Evolutionary conservation across 1,139 yeast genomes (phyloP).

Genomic region (Suhomyces wounanorum): DNA sequence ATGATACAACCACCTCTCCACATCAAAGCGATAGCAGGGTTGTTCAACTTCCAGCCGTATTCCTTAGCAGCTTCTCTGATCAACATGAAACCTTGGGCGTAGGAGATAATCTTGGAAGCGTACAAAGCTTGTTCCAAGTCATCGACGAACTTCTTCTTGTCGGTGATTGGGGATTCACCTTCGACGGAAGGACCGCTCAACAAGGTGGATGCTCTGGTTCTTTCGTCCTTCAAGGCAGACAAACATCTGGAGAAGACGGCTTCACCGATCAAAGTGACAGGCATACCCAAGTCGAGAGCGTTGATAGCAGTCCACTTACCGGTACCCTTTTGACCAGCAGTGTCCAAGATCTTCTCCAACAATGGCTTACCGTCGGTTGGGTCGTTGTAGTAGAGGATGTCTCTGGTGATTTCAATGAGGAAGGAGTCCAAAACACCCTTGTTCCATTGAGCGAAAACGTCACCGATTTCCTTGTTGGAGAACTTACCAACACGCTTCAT

Average conservation of each 20-base stretch:
- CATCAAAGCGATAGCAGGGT: constrained; percentile 98
- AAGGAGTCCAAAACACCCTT: constrained; percentile 96
- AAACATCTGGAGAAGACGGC: constrained; percentile 97
- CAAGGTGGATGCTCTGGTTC: constrained; percentile 78
- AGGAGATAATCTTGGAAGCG: constrained; percentile 97
- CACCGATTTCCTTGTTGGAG: constrained; percentile 89
- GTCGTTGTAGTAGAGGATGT: constrained; percentile 82
- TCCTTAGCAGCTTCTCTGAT: constrained; percentile 98
- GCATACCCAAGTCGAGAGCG: constrained; percentile 97
- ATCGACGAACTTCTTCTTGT: constrained; percentile 82
- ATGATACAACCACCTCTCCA: constrained; percentile 99
- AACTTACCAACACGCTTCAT: constrained; percentile 93
- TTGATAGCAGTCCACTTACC: constrained; percentile 99
- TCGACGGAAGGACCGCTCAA: constrained; percentile 74
- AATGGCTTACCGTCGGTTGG: constrained; percentile 88
- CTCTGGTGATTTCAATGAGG: constrained; percentile 96
- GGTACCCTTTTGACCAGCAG: constrained; percentile 99
- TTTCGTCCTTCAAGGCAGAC: constrained; percentile 89
- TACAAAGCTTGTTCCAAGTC: constrained; percentile 97
- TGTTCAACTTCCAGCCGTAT: constrained; percentile 95
- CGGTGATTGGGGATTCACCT: constrained; percentile 56
- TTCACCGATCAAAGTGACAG: constrained; percentile 97
- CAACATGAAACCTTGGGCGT: constrained; percentile 99
- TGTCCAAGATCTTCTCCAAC: constrained; percentile 93
- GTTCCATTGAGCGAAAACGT: constrained; percentile 92